Evolutionary conservation across 176 grass and related monocot species (phyloP), one percentile per base, ranked within the genome.

Genomic region (Eragrostis nindensis): DNA sequence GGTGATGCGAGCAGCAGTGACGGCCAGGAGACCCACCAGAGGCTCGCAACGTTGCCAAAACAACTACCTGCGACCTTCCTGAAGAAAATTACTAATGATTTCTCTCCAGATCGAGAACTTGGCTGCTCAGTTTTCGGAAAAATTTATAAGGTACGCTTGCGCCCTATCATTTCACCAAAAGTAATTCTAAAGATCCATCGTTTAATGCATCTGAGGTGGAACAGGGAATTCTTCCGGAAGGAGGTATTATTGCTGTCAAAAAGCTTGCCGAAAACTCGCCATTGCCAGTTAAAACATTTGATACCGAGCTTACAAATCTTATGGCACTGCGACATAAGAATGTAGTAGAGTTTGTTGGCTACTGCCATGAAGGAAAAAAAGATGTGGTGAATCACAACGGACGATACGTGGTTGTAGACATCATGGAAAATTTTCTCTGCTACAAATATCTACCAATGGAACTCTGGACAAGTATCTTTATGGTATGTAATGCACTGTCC

Each of bases 361-460:
- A 11, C 61, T 68, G 77, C 17, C 5, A 15, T 8, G 84, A 68
- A 61, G 29, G 27, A 3, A 25, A 80, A 8, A 74, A 74, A 61
- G 80, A 86, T 0, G 77, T 86, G 61, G 42, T 80, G 11, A 27
- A 59, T 39, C 62, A 86, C 10, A 75, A 74, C 5, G 84, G 84
- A 12, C 42, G 15, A 80, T 86, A 86, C 39, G 80, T 86, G 10
- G 21, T 86, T 39, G 66, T 57, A 11, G 78, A 81, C 25, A 32
- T 16, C 1, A 41, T 2, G 45, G 78, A 81, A 45, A 22, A 39
- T 4, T 15, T 81, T 16, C 50, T 81, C 17, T 81, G 54, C 66
- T 81, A 71, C 5, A 66, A 81, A 60, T 71, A 71, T 36, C 7
- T 27, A 1, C 78, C 78, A 6, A 59, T 32, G 79, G 79, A 45